Percentiles rank a stretch among this genome's conserved stretches.
phyloP scores from a whole-genome alignment of 257 asterid species.

The Solanum bukasovii region DNA sequence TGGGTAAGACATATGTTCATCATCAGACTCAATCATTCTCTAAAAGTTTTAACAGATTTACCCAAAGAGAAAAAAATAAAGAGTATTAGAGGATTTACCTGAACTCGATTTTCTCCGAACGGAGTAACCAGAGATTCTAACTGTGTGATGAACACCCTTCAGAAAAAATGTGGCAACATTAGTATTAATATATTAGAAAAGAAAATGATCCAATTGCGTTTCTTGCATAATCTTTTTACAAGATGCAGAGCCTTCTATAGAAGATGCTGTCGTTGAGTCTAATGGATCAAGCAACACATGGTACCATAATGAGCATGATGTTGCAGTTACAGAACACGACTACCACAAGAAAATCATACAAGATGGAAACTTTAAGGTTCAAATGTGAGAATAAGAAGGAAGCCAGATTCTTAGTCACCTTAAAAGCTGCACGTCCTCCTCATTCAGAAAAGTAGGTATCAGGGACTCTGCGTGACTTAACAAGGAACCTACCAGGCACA shows the following conservation, averaged over 20 bases:
- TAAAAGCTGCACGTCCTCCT: conserved; percentile 83
- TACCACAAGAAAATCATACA: not conserved
- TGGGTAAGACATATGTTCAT: not conserved
- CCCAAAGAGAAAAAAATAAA: not conserved
- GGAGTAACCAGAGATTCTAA: conserved; percentile 37
- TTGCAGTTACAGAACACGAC: not conserved
- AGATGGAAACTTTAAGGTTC: not conserved
- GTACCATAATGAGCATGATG: not conserved
- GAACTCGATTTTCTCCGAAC: conserved; percentile 37
- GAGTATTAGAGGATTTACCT: conserved; percentile 28
- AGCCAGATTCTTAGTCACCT: conserved; percentile 38
- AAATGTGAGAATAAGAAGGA: not conserved
- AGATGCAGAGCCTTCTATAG: not conserved
- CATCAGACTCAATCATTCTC: not conserved
- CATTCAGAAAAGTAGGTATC: conserved; percentile 69
- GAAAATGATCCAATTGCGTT: not conserved
- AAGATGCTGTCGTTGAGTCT: not conserved
- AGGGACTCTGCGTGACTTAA: conserved; percentile 89
- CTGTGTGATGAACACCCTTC: conserved; percentile 68
- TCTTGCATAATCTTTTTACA: not conserved
- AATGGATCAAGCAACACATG: not conserved
- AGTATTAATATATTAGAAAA: not conserved
- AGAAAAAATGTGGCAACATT: not conserved
- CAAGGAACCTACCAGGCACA: conserved; percentile 55
- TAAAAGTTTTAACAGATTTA: not conserved